Percentiles rank a stretch among this genome's conserved stretches.
Evolutionary conservation across 257 asterid genomes (phyloP).

Genomic region (Nicotiana tabacum): DNA sequence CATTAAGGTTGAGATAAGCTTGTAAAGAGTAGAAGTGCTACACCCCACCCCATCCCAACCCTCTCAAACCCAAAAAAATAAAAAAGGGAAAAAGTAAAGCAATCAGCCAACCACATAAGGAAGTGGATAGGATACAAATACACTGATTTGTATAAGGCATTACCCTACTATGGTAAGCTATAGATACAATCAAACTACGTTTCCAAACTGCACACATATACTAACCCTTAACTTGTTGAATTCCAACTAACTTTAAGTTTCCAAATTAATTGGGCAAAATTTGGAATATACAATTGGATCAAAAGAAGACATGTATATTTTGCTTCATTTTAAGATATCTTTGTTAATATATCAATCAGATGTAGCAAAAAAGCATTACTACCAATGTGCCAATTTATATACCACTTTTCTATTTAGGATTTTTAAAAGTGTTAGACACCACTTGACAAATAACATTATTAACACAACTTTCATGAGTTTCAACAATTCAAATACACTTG

Average conservation of each 20-base stretch:
- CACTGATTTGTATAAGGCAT: not conserved
- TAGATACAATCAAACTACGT: not conserved
- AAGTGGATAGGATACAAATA: too few species aligned
- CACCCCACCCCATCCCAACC: too few species aligned
- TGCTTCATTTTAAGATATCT: not conserved
- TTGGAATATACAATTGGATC: not conserved
- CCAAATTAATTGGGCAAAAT: not conserved
- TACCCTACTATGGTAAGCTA: not conserved
- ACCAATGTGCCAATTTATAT: not conserved
- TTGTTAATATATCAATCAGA: not conserved
- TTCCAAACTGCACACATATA: not conserved
- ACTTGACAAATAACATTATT: not conserved
- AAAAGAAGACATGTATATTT: not conserved
- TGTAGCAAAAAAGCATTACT: not conserved
- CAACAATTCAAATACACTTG: not conserved
- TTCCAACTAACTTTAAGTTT: not conserved
- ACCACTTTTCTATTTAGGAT: not conserved
- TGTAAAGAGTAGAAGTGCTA: too few species aligned
- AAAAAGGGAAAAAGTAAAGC: not conserved
- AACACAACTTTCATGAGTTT: not conserved
- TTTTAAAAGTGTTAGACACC: not conserved
- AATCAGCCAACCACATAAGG: too few species aligned
- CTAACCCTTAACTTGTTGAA: not conserved
- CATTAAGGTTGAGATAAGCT: too few species aligned
- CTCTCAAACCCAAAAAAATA: not conserved